Percentiles rank a stretch among this genome's conserved stretches.
Conservation (phyloP, 768 basidiomycete species). For the Leccinum rimulosum region DNA sequence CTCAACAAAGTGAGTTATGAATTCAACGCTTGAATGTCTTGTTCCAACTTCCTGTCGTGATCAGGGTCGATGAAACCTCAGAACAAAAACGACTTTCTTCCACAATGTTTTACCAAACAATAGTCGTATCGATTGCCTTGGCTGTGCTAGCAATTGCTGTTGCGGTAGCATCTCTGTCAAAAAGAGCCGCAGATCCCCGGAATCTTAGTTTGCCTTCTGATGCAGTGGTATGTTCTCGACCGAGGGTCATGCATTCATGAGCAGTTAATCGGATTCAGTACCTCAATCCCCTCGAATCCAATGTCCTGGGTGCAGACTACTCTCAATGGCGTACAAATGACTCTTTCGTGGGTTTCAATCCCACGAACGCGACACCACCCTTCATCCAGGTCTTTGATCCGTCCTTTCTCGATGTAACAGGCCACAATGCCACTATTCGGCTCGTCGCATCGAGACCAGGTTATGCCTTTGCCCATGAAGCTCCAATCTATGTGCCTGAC, state of each 20-base stretch:
- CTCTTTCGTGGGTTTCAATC: constrained; percentile 52
- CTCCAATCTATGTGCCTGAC: constrained; percentile 60
- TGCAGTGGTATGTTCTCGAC: constrained; percentile 22
- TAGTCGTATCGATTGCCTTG: not conserved
- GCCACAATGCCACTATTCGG: constrained; percentile 53
- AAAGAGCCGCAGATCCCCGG: not conserved
- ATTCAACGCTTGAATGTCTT: no score
- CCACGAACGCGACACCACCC: constrained; percentile 54
- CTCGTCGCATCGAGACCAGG: constrained; percentile 60
- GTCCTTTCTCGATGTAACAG: constrained; percentile 58
- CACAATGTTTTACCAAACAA: not conserved
- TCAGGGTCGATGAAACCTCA: not conserved
- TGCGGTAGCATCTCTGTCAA: not conserved
- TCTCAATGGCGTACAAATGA: constrained; percentile 35
- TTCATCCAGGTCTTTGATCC: constrained; percentile 59
- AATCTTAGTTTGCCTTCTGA: constrained; percentile 16
- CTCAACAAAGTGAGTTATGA: not conserved
- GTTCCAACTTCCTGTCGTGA: not conserved
- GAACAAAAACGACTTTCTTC: not conserved
- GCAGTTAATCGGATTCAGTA: constrained; percentile 34
- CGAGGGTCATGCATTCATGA: not conserved
- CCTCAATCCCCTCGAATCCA: constrained; percentile 48
- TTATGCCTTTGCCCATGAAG: constrained; percentile 79
- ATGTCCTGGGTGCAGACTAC: constrained; percentile 49
- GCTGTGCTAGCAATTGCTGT: constrained; percentile 9